A percentile compares a stretch with the other conserved stretches of the same genome.
These are phyloP conservation scores for Phaffia australis DNA, from an alignment of 768 basidiomycete genomes.

Conservation along the genomic window DNA sequence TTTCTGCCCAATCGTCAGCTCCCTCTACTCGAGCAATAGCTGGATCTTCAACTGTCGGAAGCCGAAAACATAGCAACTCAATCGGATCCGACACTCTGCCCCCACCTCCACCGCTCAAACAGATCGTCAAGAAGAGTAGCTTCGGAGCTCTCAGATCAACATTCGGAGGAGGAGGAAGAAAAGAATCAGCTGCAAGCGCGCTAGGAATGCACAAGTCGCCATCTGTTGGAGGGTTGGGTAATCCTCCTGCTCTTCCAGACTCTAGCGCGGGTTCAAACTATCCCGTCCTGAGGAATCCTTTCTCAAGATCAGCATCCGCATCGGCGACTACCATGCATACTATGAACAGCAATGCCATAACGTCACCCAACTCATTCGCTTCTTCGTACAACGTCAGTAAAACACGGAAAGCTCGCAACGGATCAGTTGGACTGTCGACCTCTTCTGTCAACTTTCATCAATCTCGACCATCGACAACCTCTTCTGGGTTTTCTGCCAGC, in stretches of 20 bases:
- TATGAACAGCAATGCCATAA: too few species aligned
- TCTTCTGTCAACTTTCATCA: too few species aligned
- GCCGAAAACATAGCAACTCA: not conserved
- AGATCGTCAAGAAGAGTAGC: slow-evolving; percentile 23
- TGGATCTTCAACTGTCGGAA: too few species aligned
- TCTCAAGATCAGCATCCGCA: slow-evolving; percentile 30
- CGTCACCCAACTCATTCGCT: slow-evolving; percentile 24
- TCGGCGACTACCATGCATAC: too few species aligned
- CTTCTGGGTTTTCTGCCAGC: too few species aligned
- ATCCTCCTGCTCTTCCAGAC: not conserved
- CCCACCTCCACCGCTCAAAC: slow-evolving; percentile 1
- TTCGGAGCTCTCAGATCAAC: slow-evolving; percentile 22
- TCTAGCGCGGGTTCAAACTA: slow-evolving; percentile 27
- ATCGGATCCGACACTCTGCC: slow-evolving; percentile 9
- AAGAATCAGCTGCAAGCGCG: slow-evolving; percentile 3
- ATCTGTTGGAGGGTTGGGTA: not conserved
- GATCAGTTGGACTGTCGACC: too few species aligned
- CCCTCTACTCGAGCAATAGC: not conserved
- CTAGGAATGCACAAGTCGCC: not conserved
- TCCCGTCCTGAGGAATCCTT: slow-evolving; percentile 35
- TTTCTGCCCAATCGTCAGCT: not conserved
- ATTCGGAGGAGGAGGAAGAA: slow-evolving; percentile 1
- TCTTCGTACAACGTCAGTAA: too few species aligned
- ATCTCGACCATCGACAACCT: too few species aligned
- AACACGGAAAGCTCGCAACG: too few species aligned